Percentiles rank a stretch among this genome's conserved stretches.
Evolutionary conservation across 108 stramenopile species (phyloP).

Genomic region (Stephanodiscus minutulus): DNA sequence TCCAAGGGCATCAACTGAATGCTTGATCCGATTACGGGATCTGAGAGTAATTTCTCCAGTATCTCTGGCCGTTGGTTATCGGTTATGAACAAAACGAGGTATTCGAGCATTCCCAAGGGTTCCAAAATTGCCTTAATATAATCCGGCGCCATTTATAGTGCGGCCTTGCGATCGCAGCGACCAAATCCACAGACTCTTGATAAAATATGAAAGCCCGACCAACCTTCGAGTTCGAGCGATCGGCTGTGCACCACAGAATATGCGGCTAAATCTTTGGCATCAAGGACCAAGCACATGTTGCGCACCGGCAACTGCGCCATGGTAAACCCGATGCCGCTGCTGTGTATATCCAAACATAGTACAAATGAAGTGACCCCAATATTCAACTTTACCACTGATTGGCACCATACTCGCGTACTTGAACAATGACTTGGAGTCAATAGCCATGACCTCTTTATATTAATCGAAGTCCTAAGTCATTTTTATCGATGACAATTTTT

Average conservation of each 20-base stretch:
- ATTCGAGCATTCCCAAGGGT: slow-evolving; percentile 15
- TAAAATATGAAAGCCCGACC: slow-evolving; percentile 15
- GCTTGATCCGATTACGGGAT: slow-evolving; percentile 31
- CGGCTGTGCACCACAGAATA: slow-evolving; percentile 38
- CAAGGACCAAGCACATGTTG: slow-evolving; percentile 34
- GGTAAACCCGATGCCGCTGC: slow-evolving; percentile 20
- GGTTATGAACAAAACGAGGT: slow-evolving; percentile 14
- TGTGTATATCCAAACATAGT: slow-evolving; percentile 38
- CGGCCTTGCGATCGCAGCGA: not conserved
- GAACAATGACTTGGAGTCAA: slow-evolving; percentile 32
- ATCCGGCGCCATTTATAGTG: slow-evolving; percentile 26
- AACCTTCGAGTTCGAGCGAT: too few species aligned
- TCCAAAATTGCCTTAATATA: slow-evolving; percentile 30
- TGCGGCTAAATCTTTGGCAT: slow-evolving; percentile 15
- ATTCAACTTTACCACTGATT: slow-evolving; percentile 21
- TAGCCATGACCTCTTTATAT: slow-evolving; percentile 16
- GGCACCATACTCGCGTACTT: slow-evolving; percentile 3
- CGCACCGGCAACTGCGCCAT: slow-evolving; percentile 1
- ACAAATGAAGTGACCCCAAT: slow-evolving; percentile 30
- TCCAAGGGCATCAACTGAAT: slow-evolving; percentile 8
- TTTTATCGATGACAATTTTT: slow-evolving; percentile 6
- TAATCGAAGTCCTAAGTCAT: slow-evolving; percentile 11
- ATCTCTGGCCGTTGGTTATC: slow-evolving; percentile 9
- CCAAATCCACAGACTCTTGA: too few species aligned
- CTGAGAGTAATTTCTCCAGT: slow-evolving; percentile 18